Evolutionary conservation across 768 basidiomycete genomes (phyloP), one percentile per base, ranked within the genome.

Genomic region (Lentinula boryana): DNA sequence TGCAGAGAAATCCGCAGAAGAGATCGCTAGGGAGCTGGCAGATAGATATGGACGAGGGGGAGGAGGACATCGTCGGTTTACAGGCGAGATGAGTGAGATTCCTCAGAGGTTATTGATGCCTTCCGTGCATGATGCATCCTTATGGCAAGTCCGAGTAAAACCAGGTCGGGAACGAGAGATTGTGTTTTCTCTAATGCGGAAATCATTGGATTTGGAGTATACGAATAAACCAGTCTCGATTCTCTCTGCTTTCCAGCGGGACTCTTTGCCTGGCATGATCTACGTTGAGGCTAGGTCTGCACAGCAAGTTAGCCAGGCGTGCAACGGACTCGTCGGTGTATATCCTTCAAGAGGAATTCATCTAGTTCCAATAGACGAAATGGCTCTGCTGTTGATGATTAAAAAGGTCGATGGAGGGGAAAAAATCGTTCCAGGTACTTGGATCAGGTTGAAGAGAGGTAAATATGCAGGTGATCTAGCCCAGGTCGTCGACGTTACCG

Each of bases 91-190:
- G 84, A 96, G 93, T 65, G 89, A 92, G 64, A 86, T 97, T 27
- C 95, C 97, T 1, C 95, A 98, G 68, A 81, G 93, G 15, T 73
- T 98, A 58, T 80, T 98, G 18, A 98, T 99, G 95, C 97, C 97
- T 18, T 93, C 91, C 3, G 93, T 97, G 0, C 89, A 96, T 58
- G 97, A 99, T 71, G 91, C 96, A 10, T 95, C 86, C 70, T 76
- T 99, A 62, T 99, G 95, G 95, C 94, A 95, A 76, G 85, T 98
- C 60, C 82, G 91, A 67, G 94, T 95, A 65, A 93, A 93, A 84
- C 94, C 92, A 68, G 96, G 96, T 21, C 86, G 92, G 61, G 97
- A 98, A 75, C 84, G 93, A 38, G 93, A 96, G 55, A 87, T 98
- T 61, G 88, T 96, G 46, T 91, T 95, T 71, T 93, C 92, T 72